Conservation (phyloP, 306 rosid genomes). For the Cyclanthera cordifolia region DNA sequence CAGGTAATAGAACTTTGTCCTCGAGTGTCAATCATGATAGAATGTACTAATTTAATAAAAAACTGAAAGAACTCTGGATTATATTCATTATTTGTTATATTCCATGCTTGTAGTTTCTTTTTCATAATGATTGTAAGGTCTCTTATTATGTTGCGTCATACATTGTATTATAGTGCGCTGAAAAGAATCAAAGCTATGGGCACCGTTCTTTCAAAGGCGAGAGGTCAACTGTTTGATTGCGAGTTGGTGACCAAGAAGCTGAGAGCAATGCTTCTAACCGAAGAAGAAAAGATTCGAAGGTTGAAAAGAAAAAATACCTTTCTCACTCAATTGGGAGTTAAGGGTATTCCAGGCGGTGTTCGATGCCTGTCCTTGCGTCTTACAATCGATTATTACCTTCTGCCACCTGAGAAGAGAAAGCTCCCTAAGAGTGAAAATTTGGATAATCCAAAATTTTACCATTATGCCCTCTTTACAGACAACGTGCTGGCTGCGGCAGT, state of each 20-base stretch:
- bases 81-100: background rate
- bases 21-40: background rate
- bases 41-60: background rate
- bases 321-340: slow-evolving; percentile 89
- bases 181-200: slow-evolving; percentile 59
- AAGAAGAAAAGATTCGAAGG: slow-evolving; percentile 80
- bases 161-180: slow-evolving; percentile 48
- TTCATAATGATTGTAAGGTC: background rate
- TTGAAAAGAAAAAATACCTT: slow-evolving; percentile 84
- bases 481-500: slow-evolving; percentile 96
- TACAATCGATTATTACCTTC: slow-evolving; percentile 79
- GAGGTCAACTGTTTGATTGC: slow-evolving; percentile 77
- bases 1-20: slow-evolving; percentile 33
- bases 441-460: slow-evolving; percentile 65
- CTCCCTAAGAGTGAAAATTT: slow-evolving; percentile 76
- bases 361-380: slow-evolving; percentile 88
- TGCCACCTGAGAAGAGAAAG: slow-evolving; percentile 60
- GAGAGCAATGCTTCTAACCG: slow-evolving; percentile 87
- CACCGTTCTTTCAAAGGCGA: slow-evolving; percentile 60
- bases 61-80: background rate
- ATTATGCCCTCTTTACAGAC: slow-evolving; percentile 90
- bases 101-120: slow-evolving; percentile 10
- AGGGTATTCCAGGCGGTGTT: slow-evolving; percentile 81
- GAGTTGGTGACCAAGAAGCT: slow-evolving; percentile 64
- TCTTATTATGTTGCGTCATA: background rate